Conservation (phyloP, 75 land plant species). For the Sequoia sempervirens region DNA sequence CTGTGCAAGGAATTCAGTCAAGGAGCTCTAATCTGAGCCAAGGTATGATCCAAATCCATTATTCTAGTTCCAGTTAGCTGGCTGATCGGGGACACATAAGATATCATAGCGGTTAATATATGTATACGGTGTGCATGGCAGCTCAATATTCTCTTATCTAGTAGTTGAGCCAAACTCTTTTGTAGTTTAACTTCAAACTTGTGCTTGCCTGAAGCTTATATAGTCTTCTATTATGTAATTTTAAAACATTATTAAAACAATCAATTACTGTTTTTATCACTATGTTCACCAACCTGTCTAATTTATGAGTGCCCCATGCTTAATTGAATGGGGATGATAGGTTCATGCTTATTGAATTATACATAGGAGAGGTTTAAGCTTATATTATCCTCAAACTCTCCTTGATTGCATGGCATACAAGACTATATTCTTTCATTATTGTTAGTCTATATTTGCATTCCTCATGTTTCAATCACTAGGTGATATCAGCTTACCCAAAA, state of each 20-base stretch:
- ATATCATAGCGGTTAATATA: not conserved
- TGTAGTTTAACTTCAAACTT: not conserved
- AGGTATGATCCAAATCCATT: conserved; percentile 18
- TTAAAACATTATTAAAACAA: not conserved
- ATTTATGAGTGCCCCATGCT: not conserved
- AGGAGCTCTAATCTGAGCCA: conserved; percentile 23
- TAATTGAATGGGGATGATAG: too few relatives aligned
- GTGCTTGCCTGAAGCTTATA: not conserved
- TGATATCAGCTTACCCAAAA: too few relatives aligned
- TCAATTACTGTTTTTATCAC: too few relatives aligned
- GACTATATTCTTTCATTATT: too few relatives aligned
- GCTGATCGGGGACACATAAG: not conserved
- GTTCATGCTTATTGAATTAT: too few relatives aligned
- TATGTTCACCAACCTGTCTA: not conserved
- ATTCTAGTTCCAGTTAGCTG: not conserved
- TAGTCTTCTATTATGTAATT: not conserved
- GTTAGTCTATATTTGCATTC: too few relatives aligned
- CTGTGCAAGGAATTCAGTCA: conserved; percentile 44
- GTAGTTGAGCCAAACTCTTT: not conserved
- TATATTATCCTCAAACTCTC: too few relatives aligned
- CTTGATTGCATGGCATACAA: too few relatives aligned
- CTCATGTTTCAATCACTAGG: too few relatives aligned
- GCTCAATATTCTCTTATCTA: not conserved
- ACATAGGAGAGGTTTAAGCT: too few relatives aligned
- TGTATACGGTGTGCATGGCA: not conserved